Percentiles rank a stretch among this genome's conserved stretches.
Conservation (phyloP, 1,284 basidiomycete genomes). For the Malassezia psittaci region DNA sequence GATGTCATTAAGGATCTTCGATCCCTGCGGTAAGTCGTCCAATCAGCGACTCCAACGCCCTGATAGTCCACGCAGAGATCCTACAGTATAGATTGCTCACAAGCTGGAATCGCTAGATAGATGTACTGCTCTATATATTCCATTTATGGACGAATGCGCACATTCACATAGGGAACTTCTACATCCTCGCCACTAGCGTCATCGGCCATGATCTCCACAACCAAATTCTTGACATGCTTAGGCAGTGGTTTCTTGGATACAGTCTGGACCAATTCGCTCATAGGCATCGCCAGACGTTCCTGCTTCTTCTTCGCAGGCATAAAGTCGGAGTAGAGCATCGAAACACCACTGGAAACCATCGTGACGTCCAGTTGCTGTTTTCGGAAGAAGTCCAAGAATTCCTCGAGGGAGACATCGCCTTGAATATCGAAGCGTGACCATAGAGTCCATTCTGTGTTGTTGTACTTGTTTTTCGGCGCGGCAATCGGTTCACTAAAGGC, state of each 20-base stretch:
- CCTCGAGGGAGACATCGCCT: constrained; percentile 75
- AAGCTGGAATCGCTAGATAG: too few relatives aligned
- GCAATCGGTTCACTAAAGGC: constrained; percentile 97
- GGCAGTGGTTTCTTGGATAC: constrained; percentile 56
- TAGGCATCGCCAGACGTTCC: constrained; percentile 50
- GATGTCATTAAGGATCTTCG: not conserved
- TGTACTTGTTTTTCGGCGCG: constrained; percentile 52
- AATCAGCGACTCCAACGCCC: too few relatives aligned
- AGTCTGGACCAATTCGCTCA: constrained; percentile 79
- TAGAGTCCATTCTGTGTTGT: constrained; percentile 81
- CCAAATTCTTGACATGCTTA: constrained; percentile 58
- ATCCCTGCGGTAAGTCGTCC: too few relatives aligned
- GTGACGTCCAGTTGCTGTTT: constrained; percentile 75
- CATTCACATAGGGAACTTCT: constrained; percentile 47
- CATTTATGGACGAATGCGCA: constrained; percentile 15
- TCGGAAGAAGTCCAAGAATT: constrained; percentile 77
- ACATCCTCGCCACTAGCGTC: constrained; percentile 71
- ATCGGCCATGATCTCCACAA: constrained; percentile 87
- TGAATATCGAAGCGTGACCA: constrained; percentile 89
- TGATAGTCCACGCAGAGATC: too few relatives aligned
- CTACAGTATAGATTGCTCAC: too few relatives aligned
- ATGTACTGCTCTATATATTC: too few relatives aligned
- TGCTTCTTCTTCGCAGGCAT: constrained; percentile 40
- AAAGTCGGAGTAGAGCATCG: constrained; percentile 79
- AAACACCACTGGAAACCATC: constrained; percentile 94